Base-by-base conservation (phyloP, 805 yeast species). In the Vanderwaltozyma polyspora region DNA sequence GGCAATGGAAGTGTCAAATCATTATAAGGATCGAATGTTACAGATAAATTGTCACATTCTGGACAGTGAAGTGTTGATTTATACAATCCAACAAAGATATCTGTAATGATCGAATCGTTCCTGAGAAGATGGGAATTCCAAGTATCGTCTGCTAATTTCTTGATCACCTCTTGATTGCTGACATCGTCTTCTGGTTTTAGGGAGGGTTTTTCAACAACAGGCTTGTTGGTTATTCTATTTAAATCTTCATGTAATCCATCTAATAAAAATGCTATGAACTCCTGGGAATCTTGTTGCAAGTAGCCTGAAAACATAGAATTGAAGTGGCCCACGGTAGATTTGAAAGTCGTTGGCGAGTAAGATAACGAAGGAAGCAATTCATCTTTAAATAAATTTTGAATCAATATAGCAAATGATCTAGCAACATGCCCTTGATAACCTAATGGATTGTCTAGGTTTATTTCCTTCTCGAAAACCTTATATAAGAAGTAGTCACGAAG, bases 221-320 rank as follows among this genome's bases (percentile, higher is more conserved):
- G 97, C 52, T 91, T 91, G 25, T 80, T 62, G 7, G 72, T 52
- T 19, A 89, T 78, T 36, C 95, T 66, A 51, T 91, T 91, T 42
- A 89, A 64, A 58, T 89, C 97, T 57, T 89, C 97, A 51, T 91
- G 97, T 21, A 89, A 63, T 2, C 94, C 89, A 59, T 91, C 97
- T 17, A 91, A 65, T 18, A 91, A 58, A 67, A 83, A 89, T 12
- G 94, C 86, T 32, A 89, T 64, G 49, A 91, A 80, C 51, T 91
- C 97, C 55, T 91, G 97, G 0, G 96, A 84, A 53, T 89, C 98
- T 52, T 89, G 97, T 55, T 91, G 97, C 44, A 72, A 75, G 49
- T 79, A 85, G 0, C 91, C 95, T 0, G 81, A 70, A 62, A 91
- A 91, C 74, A 83, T 74, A 1, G 79, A 70, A 26, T 86, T 81